Evolutionary conservation across 2,329 filamentous ascomycete genomes (phyloP).

Genomic region (Clonostachys solani): DNA sequence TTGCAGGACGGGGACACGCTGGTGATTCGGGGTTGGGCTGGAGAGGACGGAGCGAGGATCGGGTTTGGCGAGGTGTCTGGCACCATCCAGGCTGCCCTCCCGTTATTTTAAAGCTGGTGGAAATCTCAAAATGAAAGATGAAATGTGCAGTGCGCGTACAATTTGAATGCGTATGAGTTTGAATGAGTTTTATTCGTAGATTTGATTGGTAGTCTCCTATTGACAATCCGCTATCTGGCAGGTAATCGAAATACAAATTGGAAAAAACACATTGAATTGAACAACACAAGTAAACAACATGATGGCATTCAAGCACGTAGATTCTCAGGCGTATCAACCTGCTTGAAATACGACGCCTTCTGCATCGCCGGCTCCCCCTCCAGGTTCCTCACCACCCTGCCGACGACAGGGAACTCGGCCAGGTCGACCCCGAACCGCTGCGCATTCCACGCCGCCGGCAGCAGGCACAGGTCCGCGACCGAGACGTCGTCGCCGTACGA

Average conservation of each 20-base stretch:
- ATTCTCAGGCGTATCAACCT: slow-evolving; percentile 41
- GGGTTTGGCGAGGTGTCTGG: slow-evolving; percentile 74
- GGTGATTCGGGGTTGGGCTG: slow-evolving; percentile 61
- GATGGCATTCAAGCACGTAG: slow-evolving; percentile 22
- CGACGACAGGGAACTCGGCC: slow-evolving; percentile 38
- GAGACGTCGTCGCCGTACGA: slow-evolving; percentile 52
- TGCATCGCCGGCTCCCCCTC: slow-evolving; percentile 43
- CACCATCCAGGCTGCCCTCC: slow-evolving; percentile 38
- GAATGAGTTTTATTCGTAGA: too few species aligned
- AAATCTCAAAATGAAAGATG: background rate
- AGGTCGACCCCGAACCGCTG: slow-evolving; percentile 50
- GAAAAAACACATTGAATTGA: too few species aligned
- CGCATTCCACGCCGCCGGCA: slow-evolving; percentile 56
- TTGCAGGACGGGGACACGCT: slow-evolving; percentile 72
- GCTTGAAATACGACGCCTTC: slow-evolving; percentile 46
- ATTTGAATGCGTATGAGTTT: too few species aligned
- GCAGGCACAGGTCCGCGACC: slow-evolving; percentile 52
- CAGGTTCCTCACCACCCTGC: slow-evolving; percentile 37
- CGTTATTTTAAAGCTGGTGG: slow-evolving; percentile 15
- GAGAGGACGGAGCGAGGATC: slow-evolving; percentile 61
- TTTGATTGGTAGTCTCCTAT: too few species aligned
- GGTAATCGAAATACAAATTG: slow-evolving; percentile 1
- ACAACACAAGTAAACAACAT: slow-evolving; percentile 28
- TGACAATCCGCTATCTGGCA: background rate
- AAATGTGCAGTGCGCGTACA: slow-evolving; percentile 5